Base-by-base conservation (phyloP, 352 stramenopile genomes). In the Phytophthora cajani region DNA sequence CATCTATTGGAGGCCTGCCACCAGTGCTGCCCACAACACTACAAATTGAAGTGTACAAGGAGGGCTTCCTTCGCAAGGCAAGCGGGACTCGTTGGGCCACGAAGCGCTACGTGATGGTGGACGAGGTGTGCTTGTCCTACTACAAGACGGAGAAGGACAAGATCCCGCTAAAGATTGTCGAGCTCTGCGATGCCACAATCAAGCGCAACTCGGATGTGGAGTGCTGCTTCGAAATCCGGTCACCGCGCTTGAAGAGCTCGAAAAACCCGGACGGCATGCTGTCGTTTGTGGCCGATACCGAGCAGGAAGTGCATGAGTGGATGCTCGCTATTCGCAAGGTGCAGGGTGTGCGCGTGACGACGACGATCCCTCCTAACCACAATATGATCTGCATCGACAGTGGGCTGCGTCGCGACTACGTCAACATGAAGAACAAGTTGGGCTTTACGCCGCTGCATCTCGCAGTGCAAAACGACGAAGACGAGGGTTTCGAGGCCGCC, bases 331-430 rank as follows among this genome's bases (percentile, higher is more conserved):
- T 94, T 55, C 86, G 89, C 53, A 93, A 95, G 69, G 88, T 98
- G 14, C 82, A 84, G 10, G 84, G 88, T 7, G 88, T 96, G 32
- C 89, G 89, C 54, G 81, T 94, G 51, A 81, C 79, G 27, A 96
- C 88, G 33, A 81, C 84, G 8, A 82, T 70, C 14, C 78, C 85
- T 53, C 80, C 88, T 5, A 94, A 90, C 67, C 87, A 94, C 68
- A 93, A 94, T 60, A 96, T 96, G 89, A 96, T 96, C 64, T 97
- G 89, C 71, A 89, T 98, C 58, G 88, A 98, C 74, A 88, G 78
- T 38, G 72, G 70, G 21, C 71, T 93, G 50, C 88, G 92, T 30
- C 84, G 87, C 57, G 86, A 95, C 55, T 93, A 96, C 57, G 80
- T 97, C 25, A 93, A 93, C 72, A 88, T 94, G 84, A 90, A 88